A percentile compares a stretch with the other conserved stretches of the same genome.
Conservation (phyloP, 202 grass and related monocot genomes). For the Musa balbisiana region DNA sequence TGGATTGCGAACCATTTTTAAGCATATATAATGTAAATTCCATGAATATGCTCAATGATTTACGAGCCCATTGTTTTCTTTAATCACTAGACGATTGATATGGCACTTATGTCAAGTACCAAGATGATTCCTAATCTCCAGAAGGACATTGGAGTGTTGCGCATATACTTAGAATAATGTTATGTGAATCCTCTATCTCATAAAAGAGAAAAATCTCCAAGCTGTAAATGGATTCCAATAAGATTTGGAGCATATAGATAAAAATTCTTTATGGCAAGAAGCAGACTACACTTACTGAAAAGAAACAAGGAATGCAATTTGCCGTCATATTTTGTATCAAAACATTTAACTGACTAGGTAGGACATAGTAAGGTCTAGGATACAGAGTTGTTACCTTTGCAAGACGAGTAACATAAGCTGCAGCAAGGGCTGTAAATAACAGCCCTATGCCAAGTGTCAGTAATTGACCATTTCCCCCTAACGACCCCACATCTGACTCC, state of each 20-base stretch:
- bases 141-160: not conserved
- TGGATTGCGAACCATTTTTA: not conserved
- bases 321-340: not conserved
- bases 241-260: not conserved
- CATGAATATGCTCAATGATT: not conserved
- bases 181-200: no score
- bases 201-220: not conserved
- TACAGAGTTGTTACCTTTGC: constrained; percentile 47
- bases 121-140: not conserved
- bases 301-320: no score
- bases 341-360: not conserved
- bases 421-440: constrained; percentile 75
- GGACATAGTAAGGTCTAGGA: not conserved
- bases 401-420: constrained; percentile 82
- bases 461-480: constrained; percentile 71
- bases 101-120: not conserved
- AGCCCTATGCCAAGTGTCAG: constrained; percentile 66
- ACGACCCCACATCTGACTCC: constrained; percentile 62
- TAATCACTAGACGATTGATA: not conserved
- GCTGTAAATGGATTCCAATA: not conserved
- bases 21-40: not conserved
- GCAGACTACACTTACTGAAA: no score
- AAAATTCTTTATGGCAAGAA: no score
- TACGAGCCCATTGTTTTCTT: not conserved
- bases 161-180: not conserved